Conservation (phyloP, 495 filamentous ascomycete species). For the Talaromyces liani region DNA sequence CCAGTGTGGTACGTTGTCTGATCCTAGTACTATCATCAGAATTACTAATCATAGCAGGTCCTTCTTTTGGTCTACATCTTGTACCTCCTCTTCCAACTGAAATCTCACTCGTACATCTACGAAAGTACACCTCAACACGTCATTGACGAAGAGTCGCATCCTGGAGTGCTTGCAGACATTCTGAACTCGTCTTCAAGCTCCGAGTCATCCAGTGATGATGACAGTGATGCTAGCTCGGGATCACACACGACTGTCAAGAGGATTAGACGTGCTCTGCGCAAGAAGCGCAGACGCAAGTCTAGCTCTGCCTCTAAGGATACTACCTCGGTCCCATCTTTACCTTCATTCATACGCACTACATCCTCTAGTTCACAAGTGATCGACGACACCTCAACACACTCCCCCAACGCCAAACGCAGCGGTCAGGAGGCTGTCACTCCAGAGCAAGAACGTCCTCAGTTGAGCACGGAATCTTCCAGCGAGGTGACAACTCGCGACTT, state of each 20-base stretch:
- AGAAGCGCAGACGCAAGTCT: slow-evolving; percentile 62
- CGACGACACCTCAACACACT: neutral
- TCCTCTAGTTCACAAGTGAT: slow-evolving; percentile 8
- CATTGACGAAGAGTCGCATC: slow-evolving; percentile 81
- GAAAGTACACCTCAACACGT: slow-evolving; percentile 82
- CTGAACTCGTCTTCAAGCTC: slow-evolving; percentile 64
- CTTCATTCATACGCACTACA: slow-evolving; percentile 6
- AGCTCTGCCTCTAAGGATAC: slow-evolving; percentile 63
- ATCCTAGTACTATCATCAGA: neutral
- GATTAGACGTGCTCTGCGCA: slow-evolving; percentile 62
- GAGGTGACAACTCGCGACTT: slow-evolving; percentile 6
- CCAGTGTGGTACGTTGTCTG: slow-evolving; percentile 61
- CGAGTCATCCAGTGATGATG: slow-evolving; percentile 52
- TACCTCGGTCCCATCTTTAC: slow-evolving; percentile 18
- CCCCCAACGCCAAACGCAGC: neutral
- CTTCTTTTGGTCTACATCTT: slow-evolving; percentile 76
- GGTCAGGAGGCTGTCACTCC: neutral
- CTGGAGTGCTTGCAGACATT: slow-evolving; percentile 74
- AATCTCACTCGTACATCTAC: slow-evolving; percentile 87
- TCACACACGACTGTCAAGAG: slow-evolving; percentile 70
- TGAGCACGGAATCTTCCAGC: neutral
- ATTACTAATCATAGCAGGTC: slow-evolving; percentile 29
- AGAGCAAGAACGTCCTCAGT: slow-evolving; percentile 1
- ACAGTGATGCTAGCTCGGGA: slow-evolving; percentile 56
- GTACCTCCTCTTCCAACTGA: slow-evolving; percentile 85